Conservation (phyloP, 2,329 filamentous ascomycete species). For the Periconia sp. region DNA sequence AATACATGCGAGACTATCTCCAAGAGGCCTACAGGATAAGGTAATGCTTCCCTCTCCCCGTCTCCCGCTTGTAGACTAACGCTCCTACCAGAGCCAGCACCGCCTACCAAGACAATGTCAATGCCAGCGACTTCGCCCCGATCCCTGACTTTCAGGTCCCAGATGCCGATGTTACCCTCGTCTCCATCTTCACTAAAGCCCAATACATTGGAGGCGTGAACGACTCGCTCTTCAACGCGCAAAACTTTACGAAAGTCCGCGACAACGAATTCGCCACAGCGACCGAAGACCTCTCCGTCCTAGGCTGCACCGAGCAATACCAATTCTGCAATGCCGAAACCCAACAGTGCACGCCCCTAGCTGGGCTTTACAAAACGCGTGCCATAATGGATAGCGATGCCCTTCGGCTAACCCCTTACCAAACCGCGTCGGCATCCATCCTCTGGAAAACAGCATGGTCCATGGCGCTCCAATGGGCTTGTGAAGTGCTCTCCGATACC, state of each 20-base stretch:
- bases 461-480: conserved; percentile 20
- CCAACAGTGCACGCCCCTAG: conserved; percentile 14
- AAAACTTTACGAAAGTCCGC: not conserved
- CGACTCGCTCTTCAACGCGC: conserved; percentile 20
- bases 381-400: conserved; percentile 9
- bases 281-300: conserved; percentile 15
- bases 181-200: conserved; percentile 18
- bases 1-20: conserved; percentile 17
- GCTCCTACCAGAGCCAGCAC: not conserved
- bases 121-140: conserved; percentile 18
- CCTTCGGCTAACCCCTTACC: conserved; percentile 9
- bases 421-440: conserved; percentile 12
- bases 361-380: conserved; percentile 16
- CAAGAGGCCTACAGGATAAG: conserved; percentile 14
- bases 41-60: conserved; percentile 2
- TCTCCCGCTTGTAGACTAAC: not conserved
- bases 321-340: conserved; percentile 18
- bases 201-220: conserved; percentile 11
- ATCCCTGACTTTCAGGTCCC: conserved; percentile 18
- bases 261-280: conserved; percentile 7
- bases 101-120: conserved; percentile 3
- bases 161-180: conserved; percentile 19
- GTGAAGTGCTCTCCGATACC: conserved; percentile 11
- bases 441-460: conserved; percentile 21
- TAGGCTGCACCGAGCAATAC: conserved; percentile 25